Evolutionary conservation across 768 basidiomycete species (phyloP).

Genomic region (Peribolospora baueri): DNA sequence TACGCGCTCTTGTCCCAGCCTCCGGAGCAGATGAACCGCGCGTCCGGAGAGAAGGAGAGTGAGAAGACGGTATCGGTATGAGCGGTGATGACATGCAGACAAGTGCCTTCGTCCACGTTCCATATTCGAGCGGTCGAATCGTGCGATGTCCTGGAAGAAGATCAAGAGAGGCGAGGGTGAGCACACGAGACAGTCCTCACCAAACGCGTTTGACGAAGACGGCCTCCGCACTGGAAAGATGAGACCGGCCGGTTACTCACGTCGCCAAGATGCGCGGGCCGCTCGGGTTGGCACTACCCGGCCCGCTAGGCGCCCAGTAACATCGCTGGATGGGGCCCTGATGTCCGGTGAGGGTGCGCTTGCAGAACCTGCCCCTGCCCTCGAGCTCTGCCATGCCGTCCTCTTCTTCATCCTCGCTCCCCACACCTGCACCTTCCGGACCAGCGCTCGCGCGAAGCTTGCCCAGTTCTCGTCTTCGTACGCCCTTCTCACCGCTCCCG

Average conservation of each 20-base stretch:
- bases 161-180: not conserved
- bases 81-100: conserved; percentile 43
- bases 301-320: too few relatives aligned
- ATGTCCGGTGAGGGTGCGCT: conserved; percentile 11
- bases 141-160: conserved; percentile 38
- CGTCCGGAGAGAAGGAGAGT: conserved; percentile 41
- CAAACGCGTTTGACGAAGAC: not conserved
- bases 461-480: not conserved
- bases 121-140: conserved; percentile 58
- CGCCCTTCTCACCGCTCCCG: not conserved
- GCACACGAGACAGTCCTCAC: not conserved
- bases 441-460: not conserved
- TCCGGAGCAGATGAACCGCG: too few relatives aligned
- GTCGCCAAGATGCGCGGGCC: conserved; percentile 10
- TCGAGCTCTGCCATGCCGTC: not conserved
- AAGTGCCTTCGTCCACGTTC: conserved; percentile 55
- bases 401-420: conserved; percentile 8
- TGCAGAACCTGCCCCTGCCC: conserved; percentile 5
- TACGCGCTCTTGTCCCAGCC: too few relatives aligned
- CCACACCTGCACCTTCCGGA: not conserved
- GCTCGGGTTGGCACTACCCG: not conserved
- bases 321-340: not conserved
- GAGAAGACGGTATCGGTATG: conserved; percentile 51
- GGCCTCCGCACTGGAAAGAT: not conserved
- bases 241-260: conserved; percentile 1